Base-by-base conservation (phyloP, 176 grass and related monocot genomes). In the Pontederia paniculata region DNA sequence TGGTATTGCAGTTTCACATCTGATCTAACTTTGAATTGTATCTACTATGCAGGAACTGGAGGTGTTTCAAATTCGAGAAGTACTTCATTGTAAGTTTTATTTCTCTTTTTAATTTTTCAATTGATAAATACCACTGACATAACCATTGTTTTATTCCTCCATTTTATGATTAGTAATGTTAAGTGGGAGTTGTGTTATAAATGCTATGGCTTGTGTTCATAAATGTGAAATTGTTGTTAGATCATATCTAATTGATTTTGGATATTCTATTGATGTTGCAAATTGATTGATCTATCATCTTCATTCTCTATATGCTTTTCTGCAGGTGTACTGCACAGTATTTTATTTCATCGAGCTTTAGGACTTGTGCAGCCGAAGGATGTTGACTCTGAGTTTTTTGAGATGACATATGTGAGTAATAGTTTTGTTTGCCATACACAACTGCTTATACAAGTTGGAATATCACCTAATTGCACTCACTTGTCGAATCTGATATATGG, bases 291-390 rank as follows among this genome's bases (percentile, higher is more conserved):
- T 45, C 15, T 44, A 18, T 17, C 16, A 4, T 46, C 47, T 63
- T 47, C 43, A 47, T 62, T 17, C 51, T 69, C 50, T 54, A 2
- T 68, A n/a, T 21, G 54, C 23, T 52, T 71, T 23, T 19, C 45
- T 48, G 58, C 75, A 77, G 75, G 67, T 50, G 56, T 70, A 55
- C 50, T 77, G 20, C 75, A 77, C 49, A 77, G 67, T 31, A 77
- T 77, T 77, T 17, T 77, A 58, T 77, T 77, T 77, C 75, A 77
- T 50, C 63, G 75, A 70, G 75, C 66, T 44, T 77, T 77, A 58
- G 75, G 75, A 54, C 75, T 77, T 19, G 43, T 77, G 44, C 65
- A 57, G 16, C 75, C 75, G 18, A 77, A 47, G 42, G 75, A 65
- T 21, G 16, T 77, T 9, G 67, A 77, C 58, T 77, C 66, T 56